These are phyloP conservation scores for Backusella australiensis DNA, from an alignment of 192 early-diverging fungal species.

Conservation along the genomic window DNA sequence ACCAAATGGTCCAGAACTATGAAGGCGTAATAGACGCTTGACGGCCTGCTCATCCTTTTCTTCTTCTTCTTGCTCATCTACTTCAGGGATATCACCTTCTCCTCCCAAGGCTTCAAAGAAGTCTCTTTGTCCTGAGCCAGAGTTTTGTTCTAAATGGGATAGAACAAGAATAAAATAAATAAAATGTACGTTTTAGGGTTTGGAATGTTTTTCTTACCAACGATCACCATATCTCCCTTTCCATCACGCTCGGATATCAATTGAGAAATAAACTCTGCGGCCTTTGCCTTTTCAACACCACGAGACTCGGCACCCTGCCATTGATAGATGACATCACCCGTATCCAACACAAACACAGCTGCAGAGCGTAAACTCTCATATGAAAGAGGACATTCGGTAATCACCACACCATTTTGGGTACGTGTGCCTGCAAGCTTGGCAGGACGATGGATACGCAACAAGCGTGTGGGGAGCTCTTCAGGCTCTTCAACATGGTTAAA, in stretches of 20 bases:
- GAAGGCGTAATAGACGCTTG: conserved; percentile 26
- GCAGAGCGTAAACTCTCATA: conserved; percentile 58
- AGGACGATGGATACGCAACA: conserved; percentile 55
- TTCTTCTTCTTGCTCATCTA: conserved; percentile 22
- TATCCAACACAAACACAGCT: conserved; percentile 77
- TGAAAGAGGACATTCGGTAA: conserved; percentile 58
- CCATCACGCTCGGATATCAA: conserved; percentile 63
- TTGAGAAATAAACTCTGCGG: conserved; percentile 60
- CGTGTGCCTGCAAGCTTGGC: conserved; percentile 31
- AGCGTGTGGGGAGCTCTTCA: conserved; percentile 35
- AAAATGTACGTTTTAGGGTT: neutral
- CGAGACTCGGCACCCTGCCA: conserved; percentile 64
- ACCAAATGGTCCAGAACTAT: conserved; percentile 17
- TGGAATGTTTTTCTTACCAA: conserved; percentile 49
- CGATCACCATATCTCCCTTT: conserved; percentile 52
- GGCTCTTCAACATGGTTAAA: conserved; percentile 66
- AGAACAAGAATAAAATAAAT: neutral
- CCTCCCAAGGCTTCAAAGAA: conserved; percentile 70
- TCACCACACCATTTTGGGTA: conserved; percentile 47
- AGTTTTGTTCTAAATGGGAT: conserved; percentile 49
- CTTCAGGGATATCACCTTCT: conserved; percentile 52
- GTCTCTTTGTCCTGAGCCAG: conserved; percentile 43
- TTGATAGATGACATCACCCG: conserved; percentile 62
- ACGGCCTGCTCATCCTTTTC: conserved; percentile 2
- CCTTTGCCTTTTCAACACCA: conserved; percentile 70